phyloP scores from a whole-genome alignment of 805 yeast species.

The Ascoidea rubescens region DNA sequence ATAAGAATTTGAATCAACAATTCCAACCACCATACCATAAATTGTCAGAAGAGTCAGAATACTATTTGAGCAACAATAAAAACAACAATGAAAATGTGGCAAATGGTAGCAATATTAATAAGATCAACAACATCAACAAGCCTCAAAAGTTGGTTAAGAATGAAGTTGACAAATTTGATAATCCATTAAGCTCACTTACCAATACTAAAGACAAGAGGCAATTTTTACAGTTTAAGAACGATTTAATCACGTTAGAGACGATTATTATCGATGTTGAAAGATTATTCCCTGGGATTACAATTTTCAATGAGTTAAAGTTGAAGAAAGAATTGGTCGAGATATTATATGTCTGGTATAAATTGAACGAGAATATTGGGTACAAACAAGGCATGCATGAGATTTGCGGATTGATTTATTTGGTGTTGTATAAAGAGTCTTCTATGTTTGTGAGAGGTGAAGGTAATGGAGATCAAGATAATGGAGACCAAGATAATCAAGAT shows the following conservation, averaged over 20 bases:
- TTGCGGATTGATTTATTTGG: slow-evolving; percentile 29
- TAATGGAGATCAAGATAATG: no score
- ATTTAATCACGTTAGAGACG: slow-evolving; percentile 7
- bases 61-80: neutral
- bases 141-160: neutral
- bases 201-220: neutral
- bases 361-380: slow-evolving; percentile 14
- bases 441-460: no score
- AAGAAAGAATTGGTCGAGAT: slow-evolving; percentile 6
- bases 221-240: neutral
- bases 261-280: slow-evolving; percentile 11
- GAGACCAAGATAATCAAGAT: neutral
- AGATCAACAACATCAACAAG: neutral
- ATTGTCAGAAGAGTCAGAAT: slow-evolving; percentile 1
- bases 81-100: neutral
- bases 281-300: slow-evolving; percentile 8
- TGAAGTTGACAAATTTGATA: neutral
- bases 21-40: slow-evolving; percentile 2
- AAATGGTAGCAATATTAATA: neutral
- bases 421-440: slow-evolving; percentile 15
- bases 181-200: neutral
- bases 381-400: slow-evolving; percentile 43
- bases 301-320: slow-evolving; percentile 3
- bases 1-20: slow-evolving; percentile 1
- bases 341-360: slow-evolving; percentile 10